A percentile compares a stretch with the other conserved stretches of the same genome.
These are phyloP conservation scores for Talaromyces pinophilus DNA, from an alignment of 2,329 filamentous ascomycete species.

Conservation along the genomic window DNA sequence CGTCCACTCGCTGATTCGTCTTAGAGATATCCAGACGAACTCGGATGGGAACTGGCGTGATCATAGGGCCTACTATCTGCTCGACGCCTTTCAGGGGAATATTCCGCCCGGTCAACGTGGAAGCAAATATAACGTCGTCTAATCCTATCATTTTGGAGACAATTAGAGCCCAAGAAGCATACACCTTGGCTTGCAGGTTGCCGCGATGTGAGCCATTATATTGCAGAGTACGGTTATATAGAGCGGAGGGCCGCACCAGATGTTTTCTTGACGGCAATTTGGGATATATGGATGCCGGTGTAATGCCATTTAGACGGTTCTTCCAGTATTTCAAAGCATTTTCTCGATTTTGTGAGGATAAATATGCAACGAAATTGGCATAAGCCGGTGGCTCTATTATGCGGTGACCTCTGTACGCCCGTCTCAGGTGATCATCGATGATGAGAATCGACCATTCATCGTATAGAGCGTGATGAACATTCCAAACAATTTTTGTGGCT, in stretches of 20 bases:
- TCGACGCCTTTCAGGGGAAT: conserved; percentile 40
- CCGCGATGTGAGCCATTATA: background rate
- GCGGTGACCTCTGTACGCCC: background rate
- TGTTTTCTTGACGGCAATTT: background rate
- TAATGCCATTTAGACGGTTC: background rate
- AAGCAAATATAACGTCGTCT: conserved; percentile 33
- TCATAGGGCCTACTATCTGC: conserved; percentile 37
- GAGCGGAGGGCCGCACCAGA: background rate
- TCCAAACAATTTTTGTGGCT: conserved; percentile 24
- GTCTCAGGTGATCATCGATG: background rate
- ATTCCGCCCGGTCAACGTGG: conserved; percentile 35
- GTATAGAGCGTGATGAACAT: conserved; percentile 25
- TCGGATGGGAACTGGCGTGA: conserved; percentile 19
- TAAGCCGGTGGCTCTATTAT: background rate
- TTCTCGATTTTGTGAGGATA: background rate
- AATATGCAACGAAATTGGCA: background rate
- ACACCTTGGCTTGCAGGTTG: background rate
- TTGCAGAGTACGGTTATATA: background rate
- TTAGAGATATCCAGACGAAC: background rate
- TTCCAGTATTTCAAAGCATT: background rate
- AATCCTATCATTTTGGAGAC: conserved; percentile 16
- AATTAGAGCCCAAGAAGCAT: conserved; percentile 31
- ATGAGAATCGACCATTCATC: conserved; percentile 21
- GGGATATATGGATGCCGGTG: background rate
- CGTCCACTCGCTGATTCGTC: background rate